Evolutionary conservation across 139 green algal genomes (phyloP).

Genomic region (Coelastrella sp.): DNA sequence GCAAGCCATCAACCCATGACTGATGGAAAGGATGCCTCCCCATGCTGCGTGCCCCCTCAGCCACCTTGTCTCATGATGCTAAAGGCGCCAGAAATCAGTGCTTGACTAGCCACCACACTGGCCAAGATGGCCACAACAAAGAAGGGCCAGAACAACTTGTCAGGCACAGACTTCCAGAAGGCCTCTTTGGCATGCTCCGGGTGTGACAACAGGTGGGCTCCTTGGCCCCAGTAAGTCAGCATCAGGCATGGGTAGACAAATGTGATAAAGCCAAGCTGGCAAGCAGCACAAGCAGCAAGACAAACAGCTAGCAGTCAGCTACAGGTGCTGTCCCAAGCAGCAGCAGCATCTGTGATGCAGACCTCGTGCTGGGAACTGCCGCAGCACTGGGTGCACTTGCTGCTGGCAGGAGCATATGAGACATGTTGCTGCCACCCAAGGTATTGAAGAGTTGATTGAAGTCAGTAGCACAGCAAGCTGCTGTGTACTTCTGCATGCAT

Average conservation of each 20-base stretch:
- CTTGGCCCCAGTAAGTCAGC: constrained; percentile 41
- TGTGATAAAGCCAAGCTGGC: constrained; percentile 34
- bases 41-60: background rate
- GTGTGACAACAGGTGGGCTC: background rate
- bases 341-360: no score
- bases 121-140: constrained; percentile 30
- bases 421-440: background rate
- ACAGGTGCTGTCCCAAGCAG: no score
- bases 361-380: no score
- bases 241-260: constrained; percentile 35
- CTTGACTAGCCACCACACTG: constrained; percentile 4
- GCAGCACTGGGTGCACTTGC: no score
- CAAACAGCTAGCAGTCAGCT: background rate
- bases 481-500: background rate
- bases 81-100: constrained; percentile 10
- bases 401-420: no score
- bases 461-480: background rate
- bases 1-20: background rate
- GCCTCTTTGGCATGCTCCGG: background rate
- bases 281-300: background rate
- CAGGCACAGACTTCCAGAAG: constrained; percentile 27
- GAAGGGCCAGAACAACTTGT: constrained; percentile 28
- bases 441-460: no score
- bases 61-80: constrained; percentile 26
- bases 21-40: background rate